Evolutionary conservation across 2,329 filamentous ascomycete species (phyloP).

Genomic region (Aspergillus neotritici): DNA sequence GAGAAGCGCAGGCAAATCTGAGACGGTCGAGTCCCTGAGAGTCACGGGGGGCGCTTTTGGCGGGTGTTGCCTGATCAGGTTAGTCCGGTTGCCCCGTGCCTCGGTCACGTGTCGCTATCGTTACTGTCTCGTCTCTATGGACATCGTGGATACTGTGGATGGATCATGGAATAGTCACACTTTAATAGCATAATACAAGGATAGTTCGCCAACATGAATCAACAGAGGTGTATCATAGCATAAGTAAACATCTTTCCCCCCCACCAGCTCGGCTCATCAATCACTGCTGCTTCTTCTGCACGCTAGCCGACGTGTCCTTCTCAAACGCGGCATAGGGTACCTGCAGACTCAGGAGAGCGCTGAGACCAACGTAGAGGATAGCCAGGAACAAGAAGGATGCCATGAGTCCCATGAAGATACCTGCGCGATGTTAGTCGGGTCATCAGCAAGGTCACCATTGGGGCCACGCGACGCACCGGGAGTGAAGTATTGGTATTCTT

Average conservation of each 20-base stretch:
- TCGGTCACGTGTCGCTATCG: too few species aligned
- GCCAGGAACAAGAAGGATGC: conserved; percentile 64
- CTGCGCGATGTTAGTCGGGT: conserved; percentile 41
- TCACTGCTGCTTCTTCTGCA: conserved; percentile 72
- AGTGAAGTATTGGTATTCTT: conserved; percentile 91
- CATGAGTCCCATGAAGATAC: conserved; percentile 81
- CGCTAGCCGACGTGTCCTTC: conserved; percentile 86
- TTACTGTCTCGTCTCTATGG: too few species aligned
- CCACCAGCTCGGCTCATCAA: not conserved
- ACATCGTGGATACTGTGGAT: too few species aligned
- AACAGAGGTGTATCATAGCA: too few species aligned
- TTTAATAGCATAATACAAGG: not conserved
- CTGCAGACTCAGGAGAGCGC: conserved; percentile 70
- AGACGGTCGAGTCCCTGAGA: too few species aligned
- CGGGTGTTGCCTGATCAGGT: too few species aligned
- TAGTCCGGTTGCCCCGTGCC: too few species aligned
- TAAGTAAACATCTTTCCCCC: not conserved
- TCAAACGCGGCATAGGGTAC: conserved; percentile 94
- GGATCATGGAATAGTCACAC: too few species aligned
- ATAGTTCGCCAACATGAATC: not conserved
- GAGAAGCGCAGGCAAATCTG: too few species aligned
- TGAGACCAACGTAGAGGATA: conserved; percentile 74
- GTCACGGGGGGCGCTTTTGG: too few species aligned
- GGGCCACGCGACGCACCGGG: conserved; percentile 56
- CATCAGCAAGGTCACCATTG: not conserved